A percentile compares a stretch with the other conserved stretches of the same genome.
phyloP scores from a whole-genome alignment of 805 yeast genomes.

The Wickerhamomyces hampshirensis region DNA sequence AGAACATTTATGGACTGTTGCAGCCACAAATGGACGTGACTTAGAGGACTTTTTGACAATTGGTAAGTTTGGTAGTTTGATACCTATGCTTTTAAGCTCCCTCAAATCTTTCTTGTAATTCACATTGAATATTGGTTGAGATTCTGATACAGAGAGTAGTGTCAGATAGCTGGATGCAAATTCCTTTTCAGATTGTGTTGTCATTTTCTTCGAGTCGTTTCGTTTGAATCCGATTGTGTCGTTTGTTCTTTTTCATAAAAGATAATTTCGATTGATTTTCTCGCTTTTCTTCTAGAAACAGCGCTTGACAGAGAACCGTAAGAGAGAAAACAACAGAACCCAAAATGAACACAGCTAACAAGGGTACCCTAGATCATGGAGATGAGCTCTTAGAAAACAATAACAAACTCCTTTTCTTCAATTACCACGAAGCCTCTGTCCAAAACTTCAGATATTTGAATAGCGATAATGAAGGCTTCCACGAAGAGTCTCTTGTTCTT shows the following conservation, averaged over 20 bases:
- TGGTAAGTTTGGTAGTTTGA: constrained; percentile 39
- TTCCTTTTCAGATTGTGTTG: constrained; percentile 14
- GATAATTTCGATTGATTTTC: neutral
- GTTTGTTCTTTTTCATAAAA: no score
- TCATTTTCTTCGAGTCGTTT: no score
- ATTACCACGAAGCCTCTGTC: constrained; percentile 58
- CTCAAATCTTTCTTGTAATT: constrained; percentile 13
- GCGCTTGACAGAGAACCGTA: neutral
- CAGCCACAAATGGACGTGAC: neutral
- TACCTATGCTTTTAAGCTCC: constrained; percentile 9
- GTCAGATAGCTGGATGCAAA: constrained; percentile 18
- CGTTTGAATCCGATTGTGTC: no score
- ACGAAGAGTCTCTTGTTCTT: constrained; percentile 37
- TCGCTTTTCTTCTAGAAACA: neutral
- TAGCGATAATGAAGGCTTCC: constrained; percentile 22
- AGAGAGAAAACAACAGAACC: neutral
- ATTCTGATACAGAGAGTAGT: constrained; percentile 14
- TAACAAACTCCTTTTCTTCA: constrained; percentile 47
- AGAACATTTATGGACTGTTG: constrained; percentile 19
- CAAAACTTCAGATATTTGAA: constrained; percentile 27
- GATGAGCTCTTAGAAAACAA: constrained; percentile 20
- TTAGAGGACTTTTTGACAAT: constrained; percentile 29
- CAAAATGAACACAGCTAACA: constrained; percentile 15
- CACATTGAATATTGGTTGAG: constrained; percentile 2
- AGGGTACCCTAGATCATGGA: constrained; percentile 17